phyloP scores from a whole-genome alignment of 1,284 basidiomycete genomes.

The Austroboletus novae-zelandiae region DNA sequence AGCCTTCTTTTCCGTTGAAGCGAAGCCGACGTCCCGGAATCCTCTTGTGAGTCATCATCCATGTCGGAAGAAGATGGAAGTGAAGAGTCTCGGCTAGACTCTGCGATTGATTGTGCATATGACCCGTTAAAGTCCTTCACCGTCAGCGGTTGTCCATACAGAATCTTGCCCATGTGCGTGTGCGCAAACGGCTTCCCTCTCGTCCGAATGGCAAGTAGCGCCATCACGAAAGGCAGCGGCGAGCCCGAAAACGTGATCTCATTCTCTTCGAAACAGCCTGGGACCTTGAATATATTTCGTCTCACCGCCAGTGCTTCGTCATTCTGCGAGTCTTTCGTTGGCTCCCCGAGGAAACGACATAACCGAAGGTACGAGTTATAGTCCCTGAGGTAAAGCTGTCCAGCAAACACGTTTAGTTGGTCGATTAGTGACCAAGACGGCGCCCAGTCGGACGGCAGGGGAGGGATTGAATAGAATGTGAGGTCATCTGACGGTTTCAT shows the following conservation, averaged over 20 bases:
- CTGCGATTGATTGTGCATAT: no score
- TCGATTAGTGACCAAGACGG: slow-evolving; percentile 18
- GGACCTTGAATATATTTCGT: background rate
- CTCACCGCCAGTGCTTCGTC: background rate
- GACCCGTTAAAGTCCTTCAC: background rate
- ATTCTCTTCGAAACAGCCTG: background rate
- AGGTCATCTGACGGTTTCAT: background rate
- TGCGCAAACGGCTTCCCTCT: background rate
- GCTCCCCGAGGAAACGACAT: background rate
- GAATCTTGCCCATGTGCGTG: background rate
- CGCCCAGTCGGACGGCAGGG: slow-evolving; percentile 6
- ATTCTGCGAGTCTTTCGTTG: background rate
- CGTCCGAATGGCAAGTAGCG: background rate
- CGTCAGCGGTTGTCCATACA: background rate
- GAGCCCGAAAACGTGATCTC: background rate
- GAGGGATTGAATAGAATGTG: background rate
- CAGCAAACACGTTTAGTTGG: slow-evolving; percentile 44
- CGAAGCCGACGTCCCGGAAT: no score
- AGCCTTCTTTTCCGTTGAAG: no score
- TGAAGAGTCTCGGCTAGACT: no score
- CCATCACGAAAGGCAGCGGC: background rate
- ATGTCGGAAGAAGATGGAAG: no score
- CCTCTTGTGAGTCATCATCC: no score
- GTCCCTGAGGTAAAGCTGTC: slow-evolving; percentile 22
- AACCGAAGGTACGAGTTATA: background rate